Evolutionary conservation across 2,329 filamentous ascomycete species (phyloP).

Genomic region (Cytospora chrysosperma): DNA sequence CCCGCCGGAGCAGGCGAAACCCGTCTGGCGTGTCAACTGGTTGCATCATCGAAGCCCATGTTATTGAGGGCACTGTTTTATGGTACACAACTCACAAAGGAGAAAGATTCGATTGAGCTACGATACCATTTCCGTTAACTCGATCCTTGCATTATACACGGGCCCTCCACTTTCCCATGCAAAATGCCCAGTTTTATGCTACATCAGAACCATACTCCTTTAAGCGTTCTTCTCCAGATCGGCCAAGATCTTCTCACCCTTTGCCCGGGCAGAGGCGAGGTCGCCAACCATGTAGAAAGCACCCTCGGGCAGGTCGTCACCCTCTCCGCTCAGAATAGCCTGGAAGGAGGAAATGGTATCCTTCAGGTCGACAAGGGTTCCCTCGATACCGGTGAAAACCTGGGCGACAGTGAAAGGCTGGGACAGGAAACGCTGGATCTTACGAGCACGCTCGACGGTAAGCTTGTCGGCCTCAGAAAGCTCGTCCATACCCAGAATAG

Average conservation of each 20-base stretch:
- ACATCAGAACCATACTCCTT: slow-evolving; percentile 36
- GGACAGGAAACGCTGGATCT: slow-evolving; percentile 99
- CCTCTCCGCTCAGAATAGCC: slow-evolving; percentile 91
- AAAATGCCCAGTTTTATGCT: slow-evolving; percentile 32
- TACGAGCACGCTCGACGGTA: slow-evolving; percentile 99
- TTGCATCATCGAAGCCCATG: neutral
- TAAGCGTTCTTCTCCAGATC: slow-evolving; percentile 68
- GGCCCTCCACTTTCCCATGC: slow-evolving; percentile 38
- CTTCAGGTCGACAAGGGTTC: slow-evolving; percentile 96
- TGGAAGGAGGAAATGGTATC: slow-evolving; percentile 98
- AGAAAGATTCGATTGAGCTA: slow-evolving; percentile 52
- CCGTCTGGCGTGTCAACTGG: no score
- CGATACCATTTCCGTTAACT: slow-evolving; percentile 47
- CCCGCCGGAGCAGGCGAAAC: no score
- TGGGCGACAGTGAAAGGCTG: slow-evolving; percentile 92
- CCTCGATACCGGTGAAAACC: slow-evolving; percentile 91
- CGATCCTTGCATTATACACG: slow-evolving; percentile 60
- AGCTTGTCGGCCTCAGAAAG: slow-evolving; percentile 99
- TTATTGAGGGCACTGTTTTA: slow-evolving; percentile 32
- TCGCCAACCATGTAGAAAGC: slow-evolving; percentile 98
- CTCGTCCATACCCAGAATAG: slow-evolving; percentile 99
- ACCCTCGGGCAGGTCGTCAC: slow-evolving; percentile 92
- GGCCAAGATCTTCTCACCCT: slow-evolving; percentile 99
- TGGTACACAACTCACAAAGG: slow-evolving; percentile 63
- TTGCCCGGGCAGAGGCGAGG: slow-evolving; percentile 85